These are phyloP conservation scores for Leishmania arabica DNA, from an alignment of 208 protist genomes.

Conservation along the genomic window DNA sequence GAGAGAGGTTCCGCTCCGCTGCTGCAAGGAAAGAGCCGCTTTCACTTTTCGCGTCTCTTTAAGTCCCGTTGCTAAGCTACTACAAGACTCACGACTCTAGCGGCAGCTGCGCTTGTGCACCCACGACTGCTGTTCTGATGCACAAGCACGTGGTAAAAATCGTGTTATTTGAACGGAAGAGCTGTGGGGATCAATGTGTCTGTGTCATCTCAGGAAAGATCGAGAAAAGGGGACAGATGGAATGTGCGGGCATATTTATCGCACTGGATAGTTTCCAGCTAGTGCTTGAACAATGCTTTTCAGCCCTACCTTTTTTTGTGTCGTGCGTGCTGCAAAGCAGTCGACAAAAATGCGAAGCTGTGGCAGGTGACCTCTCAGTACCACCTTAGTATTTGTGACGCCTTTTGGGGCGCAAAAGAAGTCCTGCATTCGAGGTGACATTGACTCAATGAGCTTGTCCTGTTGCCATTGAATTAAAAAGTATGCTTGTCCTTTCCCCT, in stretches of 20 bases:
- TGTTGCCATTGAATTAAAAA: background rate
- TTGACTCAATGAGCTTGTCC: background rate
- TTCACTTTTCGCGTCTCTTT: conserved; percentile 17
- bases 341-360: background rate
- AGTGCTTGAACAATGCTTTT: background rate
- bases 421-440: background rate
- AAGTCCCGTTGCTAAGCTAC: background rate
- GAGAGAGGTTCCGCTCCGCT: conserved; percentile 66
- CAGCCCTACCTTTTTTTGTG: background rate
- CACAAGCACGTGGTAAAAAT: background rate
- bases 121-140: background rate
- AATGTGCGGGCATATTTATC: background rate
- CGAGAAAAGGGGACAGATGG: background rate
- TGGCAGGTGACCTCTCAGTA: background rate
- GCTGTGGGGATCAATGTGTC: background rate
- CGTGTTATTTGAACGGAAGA: background rate
- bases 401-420: background rate
- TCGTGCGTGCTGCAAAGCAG: background rate
- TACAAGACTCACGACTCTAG: background rate
- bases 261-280: background rate
- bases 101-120: background rate
- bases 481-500: background rate
- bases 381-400: background rate
- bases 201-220: background rate
- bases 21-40: conserved; percentile 33